Evolutionary conservation across 2,329 filamentous ascomycete genomes (phyloP), one percentile per base, ranked within the genome.

Genomic region (Raffaelea ambrosiae): DNA sequence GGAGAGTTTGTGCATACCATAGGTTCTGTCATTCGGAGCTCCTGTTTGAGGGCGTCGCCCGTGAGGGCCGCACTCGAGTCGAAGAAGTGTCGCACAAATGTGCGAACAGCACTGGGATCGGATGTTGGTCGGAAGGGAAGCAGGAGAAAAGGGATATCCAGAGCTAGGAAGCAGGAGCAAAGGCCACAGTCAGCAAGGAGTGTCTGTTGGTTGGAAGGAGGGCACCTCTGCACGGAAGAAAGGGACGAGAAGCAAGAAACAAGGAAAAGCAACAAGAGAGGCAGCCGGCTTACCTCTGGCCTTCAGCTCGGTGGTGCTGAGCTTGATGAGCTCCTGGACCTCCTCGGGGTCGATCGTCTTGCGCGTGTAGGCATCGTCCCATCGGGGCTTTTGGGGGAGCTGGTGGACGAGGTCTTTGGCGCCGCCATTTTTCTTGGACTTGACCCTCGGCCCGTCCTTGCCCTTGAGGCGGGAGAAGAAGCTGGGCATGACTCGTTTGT

Each of bases 81-180:
- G 71, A 96, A 98, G 68, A 88, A 97, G 67, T 91, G 89, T 61
- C 88, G 84, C 58, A 98, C 77, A 59, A 97, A 97, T 20, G 86
- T 91, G 63, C 90, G 87, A 52, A 94, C 89, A 46, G 88, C 87
- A 65, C 87, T 93, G 40, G 91, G 85, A 63, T 98, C 89, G 54
- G 90, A 93, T 23, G 87, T 88, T 20, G 91, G 93, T 58, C 93
- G 85, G 68, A 96, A 98, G 13, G 93, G 93, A 4, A 98, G 77
- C 9, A 98, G 82, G 23, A 97, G 77, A 65, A 98, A 97, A 1
- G 93, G 93, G 51, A 85, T 83, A 63, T 96, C 84, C 59, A 97
- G 83, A 55, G 84, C 89, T 95, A 54, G 29, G n/a, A n/a, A n/a
- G n/a, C n/a, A 52, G 45, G 47, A 31, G 40, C n/a, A 20, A n/a